phyloP scores from a whole-genome alignment of 2,329 filamentous ascomycete species.

The Pyricularia grisea region DNA sequence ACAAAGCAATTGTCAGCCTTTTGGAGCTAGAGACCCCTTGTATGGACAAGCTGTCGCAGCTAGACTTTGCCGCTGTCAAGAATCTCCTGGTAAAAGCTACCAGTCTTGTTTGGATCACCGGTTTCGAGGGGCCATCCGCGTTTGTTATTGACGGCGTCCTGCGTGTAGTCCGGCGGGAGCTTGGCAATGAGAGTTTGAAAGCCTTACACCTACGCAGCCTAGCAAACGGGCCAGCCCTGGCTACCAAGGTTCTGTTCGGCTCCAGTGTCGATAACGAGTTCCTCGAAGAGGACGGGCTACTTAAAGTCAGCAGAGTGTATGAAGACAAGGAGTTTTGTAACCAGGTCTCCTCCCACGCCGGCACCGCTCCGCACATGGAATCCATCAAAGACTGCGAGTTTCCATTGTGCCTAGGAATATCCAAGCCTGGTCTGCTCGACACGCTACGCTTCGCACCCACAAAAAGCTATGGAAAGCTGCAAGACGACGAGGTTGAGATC shows the following conservation, averaged over 20 bases:
- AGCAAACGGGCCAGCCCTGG: not conserved
- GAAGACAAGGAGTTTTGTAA: not conserved
- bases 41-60: not conserved
- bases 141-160: not conserved
- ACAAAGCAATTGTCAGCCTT: not conserved
- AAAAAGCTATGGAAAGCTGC: not conserved
- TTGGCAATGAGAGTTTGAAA: not conserved
- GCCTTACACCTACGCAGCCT: not conserved
- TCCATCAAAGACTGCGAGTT: not conserved
- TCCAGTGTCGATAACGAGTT: conserved; percentile 9
- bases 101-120: not conserved
- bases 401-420: not conserved
- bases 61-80: not conserved
- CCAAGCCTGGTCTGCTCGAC: not conserved
- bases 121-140: not conserved
- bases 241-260: not conserved
- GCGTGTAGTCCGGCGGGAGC: not conserved
- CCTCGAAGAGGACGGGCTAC: conserved; percentile 13
- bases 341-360: not conserved
- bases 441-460: conserved; percentile 1
- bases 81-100: not conserved
- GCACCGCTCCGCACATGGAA: not conserved
- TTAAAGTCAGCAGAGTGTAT: conserved; percentile 10
- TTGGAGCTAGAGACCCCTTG: not conserved
- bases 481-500: conserved; percentile 19